phyloP scores from a whole-genome alignment of 345 rosid species.

The Populus pruinosa region DNA sequence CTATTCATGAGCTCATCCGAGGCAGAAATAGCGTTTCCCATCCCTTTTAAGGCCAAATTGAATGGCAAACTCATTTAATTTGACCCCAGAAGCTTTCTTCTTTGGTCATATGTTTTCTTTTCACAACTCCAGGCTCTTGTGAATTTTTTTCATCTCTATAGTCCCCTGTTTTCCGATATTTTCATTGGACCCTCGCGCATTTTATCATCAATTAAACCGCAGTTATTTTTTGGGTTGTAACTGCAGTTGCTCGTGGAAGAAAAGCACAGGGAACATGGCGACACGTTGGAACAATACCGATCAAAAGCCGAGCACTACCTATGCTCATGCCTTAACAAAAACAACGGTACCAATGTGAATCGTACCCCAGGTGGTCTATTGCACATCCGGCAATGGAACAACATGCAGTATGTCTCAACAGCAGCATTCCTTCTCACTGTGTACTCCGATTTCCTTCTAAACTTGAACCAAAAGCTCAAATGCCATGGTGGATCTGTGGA shows the following conservation, averaged over 20 bases:
- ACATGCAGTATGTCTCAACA: conserved; percentile 93
- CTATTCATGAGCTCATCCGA: not conserved
- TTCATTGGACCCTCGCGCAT: no score
- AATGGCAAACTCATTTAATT: no score
- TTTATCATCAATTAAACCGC: not conserved
- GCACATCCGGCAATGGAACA: conserved; percentile 91
- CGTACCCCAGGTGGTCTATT: conserved; percentile 80
- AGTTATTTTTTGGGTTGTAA: not conserved
- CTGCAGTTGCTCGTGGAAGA: conserved; percentile 57
- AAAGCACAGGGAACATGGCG: conserved; percentile 43
- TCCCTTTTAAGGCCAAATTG: no score
- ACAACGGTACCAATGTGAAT: conserved; percentile 51
- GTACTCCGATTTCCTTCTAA: conserved; percentile 60
- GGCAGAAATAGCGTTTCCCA: no score
- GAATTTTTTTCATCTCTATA: not conserved
- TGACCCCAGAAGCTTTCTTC: no score
- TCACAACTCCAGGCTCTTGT: no score
- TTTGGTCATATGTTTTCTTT: no score
- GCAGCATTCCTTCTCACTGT: conserved; percentile 73
- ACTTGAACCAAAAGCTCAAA: conserved; percentile 35
- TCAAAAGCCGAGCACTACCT: conserved; percentile 80
- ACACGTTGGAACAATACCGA: conserved; percentile 49
- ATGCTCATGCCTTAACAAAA: conserved; percentile 79
- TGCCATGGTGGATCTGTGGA: conserved; percentile 49
- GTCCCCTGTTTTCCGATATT: no score